Conservation (phyloP, 352 stramenopile species). For the Phytophthora idaei region DNA sequence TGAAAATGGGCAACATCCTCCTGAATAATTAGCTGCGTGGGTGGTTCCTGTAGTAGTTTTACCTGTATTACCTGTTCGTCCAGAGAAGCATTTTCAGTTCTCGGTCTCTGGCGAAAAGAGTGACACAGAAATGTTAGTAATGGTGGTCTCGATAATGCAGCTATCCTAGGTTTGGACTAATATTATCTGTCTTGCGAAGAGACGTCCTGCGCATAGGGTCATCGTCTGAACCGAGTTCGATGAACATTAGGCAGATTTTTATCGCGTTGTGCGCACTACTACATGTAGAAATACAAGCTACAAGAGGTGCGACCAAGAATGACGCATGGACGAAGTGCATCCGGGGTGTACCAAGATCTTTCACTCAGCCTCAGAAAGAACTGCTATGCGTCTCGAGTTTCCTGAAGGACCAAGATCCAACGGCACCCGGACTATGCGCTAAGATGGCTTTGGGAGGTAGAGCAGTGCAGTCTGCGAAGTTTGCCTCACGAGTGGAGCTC, state of each 20-base stretch:
- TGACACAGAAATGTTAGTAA: too few species aligned
- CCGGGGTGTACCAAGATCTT: constrained; percentile 32
- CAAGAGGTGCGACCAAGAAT: constrained; percentile 4
- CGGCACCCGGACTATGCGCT: constrained; percentile 31
- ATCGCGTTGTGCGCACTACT: constrained; percentile 7
- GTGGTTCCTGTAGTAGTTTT: neutral
- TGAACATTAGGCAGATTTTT: constrained; percentile 13
- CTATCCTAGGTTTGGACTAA: too few species aligned
- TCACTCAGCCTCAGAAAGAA: constrained; percentile 38
- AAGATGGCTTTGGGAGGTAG: constrained; percentile 36
- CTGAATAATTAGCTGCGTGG: neutral
- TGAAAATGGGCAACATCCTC: neutral
- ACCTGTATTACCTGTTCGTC: neutral
- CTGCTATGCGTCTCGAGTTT: constrained; percentile 26
- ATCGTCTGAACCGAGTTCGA: constrained; percentile 2
- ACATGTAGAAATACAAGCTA: neutral
- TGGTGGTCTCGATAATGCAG: too few species aligned
- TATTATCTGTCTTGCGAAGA: too few species aligned
- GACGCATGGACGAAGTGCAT: constrained; percentile 29
- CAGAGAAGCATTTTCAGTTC: too few species aligned
- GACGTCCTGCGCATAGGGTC: too few species aligned
- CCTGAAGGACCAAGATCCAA: constrained; percentile 14
- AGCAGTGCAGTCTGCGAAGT: constrained; percentile 27
- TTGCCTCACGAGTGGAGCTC: constrained; percentile 30
- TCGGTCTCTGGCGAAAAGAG: too few species aligned